phyloP scores from a whole-genome alignment of 78 protist genomes.

The Cyanophora paradoxa region DNA sequence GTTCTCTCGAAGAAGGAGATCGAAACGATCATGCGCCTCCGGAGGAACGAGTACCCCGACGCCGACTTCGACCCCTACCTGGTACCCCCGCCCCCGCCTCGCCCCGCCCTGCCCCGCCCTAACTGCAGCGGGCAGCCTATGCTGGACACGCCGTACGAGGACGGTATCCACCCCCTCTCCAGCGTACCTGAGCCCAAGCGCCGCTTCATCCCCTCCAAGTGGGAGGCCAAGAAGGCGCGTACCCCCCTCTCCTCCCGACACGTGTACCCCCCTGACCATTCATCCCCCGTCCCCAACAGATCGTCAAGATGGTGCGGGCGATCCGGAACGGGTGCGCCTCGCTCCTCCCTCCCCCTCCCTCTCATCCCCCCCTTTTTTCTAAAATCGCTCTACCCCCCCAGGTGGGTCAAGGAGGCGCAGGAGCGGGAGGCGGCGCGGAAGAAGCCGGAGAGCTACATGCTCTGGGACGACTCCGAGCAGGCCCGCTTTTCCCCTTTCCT shows the following conservation, averaged over 20 bases:
- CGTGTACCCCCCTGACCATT: too few relatives aligned
- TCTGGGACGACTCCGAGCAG: not conserved
- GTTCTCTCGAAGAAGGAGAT: constrained; percentile 63
- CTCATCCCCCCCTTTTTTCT: too few relatives aligned
- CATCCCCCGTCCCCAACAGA: too few relatives aligned
- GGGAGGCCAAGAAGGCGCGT: constrained; percentile 56
- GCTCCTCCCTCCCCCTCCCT: too few relatives aligned
- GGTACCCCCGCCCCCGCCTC: too few relatives aligned
- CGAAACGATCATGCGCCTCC: constrained; percentile 55
- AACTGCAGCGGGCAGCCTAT: too few relatives aligned
- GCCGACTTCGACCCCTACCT: not conserved
- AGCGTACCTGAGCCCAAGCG: constrained; percentile 64
- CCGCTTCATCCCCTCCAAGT: constrained; percentile 59
- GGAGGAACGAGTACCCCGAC: constrained; percentile 13
- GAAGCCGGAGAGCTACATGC: not conserved
- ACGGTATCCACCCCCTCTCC: constrained; percentile 53
- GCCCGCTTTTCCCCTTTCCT: not conserved
- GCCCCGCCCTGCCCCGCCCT: too few relatives aligned
- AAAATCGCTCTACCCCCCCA: too few relatives aligned
- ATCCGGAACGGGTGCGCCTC: constrained; percentile 36
- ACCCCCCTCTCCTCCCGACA: too few relatives aligned
- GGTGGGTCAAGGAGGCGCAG: not conserved
- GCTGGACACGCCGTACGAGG: constrained; percentile 25
- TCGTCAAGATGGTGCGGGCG: constrained; percentile 45
- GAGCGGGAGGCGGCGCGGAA: not conserved